phyloP scores from a whole-genome alignment of 768 basidiomycete species.

The Tricholoma saponaceum region DNA sequence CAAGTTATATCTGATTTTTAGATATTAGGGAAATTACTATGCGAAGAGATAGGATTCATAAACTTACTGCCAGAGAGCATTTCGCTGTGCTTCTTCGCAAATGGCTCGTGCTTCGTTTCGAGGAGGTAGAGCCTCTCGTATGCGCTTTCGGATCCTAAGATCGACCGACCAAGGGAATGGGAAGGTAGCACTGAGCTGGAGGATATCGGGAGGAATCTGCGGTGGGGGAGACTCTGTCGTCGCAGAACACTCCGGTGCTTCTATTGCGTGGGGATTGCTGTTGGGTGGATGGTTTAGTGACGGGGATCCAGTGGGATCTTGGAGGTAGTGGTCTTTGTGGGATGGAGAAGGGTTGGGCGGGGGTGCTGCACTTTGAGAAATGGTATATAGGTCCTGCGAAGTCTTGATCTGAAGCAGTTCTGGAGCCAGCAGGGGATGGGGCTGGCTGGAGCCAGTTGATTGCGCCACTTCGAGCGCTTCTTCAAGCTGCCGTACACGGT shows the following conservation, averaged over 20 bases:
- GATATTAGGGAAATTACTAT: slow-evolving; percentile 7
- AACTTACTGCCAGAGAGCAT: slow-evolving; percentile 72
- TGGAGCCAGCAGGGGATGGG: slow-evolving; percentile 54
- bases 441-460: slow-evolving; percentile 30
- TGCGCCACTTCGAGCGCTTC: slow-evolving; percentile 50
- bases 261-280: slow-evolving; percentile 1
- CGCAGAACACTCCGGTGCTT: neutral
- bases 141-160: slow-evolving; percentile 57
- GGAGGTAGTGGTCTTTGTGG: neutral
- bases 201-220: slow-evolving; percentile 42
- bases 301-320: neutral
- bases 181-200: slow-evolving; percentile 62
- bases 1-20: slow-evolving; percentile 50
- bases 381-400: slow-evolving; percentile 57
- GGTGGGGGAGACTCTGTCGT: slow-evolving; percentile 25
- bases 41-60: slow-evolving; percentile 6
- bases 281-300: neutral
- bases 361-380: slow-evolving; percentile 17
- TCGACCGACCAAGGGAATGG: slow-evolving; percentile 68
- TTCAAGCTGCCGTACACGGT: slow-evolving; percentile 62
- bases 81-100: slow-evolving; percentile 60
- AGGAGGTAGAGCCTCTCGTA: slow-evolving; percentile 59
- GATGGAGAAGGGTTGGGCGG: slow-evolving; percentile 1
- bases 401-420: slow-evolving; percentile 62
- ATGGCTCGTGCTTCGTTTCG: slow-evolving; percentile 53